Conservation (phyloP, 805 yeast genomes). For the Yarrowia yakushimensis region DNA sequence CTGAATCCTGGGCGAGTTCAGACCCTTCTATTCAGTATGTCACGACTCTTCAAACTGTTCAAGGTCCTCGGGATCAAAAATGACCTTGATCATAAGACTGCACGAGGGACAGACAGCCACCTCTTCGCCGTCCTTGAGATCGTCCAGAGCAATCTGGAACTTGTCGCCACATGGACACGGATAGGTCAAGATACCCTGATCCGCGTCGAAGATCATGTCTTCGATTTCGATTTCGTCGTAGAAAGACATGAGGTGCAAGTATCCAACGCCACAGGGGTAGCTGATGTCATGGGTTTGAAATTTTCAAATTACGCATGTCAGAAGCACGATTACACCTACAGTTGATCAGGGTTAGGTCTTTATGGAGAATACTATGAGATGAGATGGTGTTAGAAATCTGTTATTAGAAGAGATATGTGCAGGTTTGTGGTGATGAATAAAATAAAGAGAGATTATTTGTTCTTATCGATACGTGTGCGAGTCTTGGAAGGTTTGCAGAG, state of each 20-base stretch:
- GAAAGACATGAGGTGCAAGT: slow-evolving; percentile 38
- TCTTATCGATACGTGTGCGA: too few relatives aligned
- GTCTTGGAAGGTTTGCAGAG: not conserved
- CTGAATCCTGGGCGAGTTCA: too few relatives aligned
- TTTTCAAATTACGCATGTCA: slow-evolving; percentile 12
- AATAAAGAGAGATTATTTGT: not conserved
- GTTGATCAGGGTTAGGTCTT: not conserved
- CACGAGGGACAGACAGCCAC: slow-evolving; percentile 97
- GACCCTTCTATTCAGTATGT: too few relatives aligned
- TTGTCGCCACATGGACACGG: slow-evolving; percentile 99
- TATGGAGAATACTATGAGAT: not conserved
- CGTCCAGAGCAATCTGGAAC: slow-evolving; percentile 82
- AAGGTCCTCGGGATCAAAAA: slow-evolving; percentile 60
- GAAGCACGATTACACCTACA: not conserved
- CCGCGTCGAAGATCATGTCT: slow-evolving; percentile 87
- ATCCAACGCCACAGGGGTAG: slow-evolving; percentile 3
- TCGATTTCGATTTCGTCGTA: slow-evolving; percentile 97
- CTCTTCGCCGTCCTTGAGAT: slow-evolving; percentile 76
- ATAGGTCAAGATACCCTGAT: slow-evolving; percentile 77
- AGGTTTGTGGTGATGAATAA: not conserved
- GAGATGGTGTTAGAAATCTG: not conserved
- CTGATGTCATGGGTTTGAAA: not conserved
- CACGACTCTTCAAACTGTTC: slow-evolving; percentile 23
- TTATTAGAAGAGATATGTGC: not conserved
- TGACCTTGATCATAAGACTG: slow-evolving; percentile 86